Percentiles rank a stretch among this genome's conserved stretches.
Evolutionary conservation across 2,329 filamentous ascomycete genomes (phyloP).

Genomic region (Nothomitra cinnamomea): DNA sequence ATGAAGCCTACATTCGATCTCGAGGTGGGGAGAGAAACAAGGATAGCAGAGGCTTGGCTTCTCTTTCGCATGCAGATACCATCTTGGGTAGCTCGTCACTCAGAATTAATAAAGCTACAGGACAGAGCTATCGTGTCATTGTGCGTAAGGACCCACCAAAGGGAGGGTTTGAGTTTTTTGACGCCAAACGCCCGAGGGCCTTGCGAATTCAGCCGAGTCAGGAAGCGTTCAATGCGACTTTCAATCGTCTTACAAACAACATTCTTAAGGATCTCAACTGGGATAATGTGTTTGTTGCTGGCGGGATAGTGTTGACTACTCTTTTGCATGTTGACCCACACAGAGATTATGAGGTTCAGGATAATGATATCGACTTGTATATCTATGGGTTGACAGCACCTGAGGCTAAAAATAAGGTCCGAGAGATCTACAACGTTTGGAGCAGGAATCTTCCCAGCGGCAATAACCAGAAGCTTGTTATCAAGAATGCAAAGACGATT

Average conservation of each 20-base stretch:
- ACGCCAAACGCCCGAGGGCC: conserved; percentile 11
- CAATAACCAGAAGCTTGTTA: conserved; percentile 9
- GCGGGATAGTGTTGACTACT: conserved; percentile 15
- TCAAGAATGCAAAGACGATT: conserved; percentile 16
- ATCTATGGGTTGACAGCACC: conserved; percentile 15
- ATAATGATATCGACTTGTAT: conserved; percentile 17
- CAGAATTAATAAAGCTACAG: neutral
- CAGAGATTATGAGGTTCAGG: conserved; percentile 10
- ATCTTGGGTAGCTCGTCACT: conserved; percentile 2
- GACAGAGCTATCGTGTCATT: neutral
- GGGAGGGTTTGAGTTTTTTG: conserved; percentile 12
- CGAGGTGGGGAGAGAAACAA: conserved; percentile 2
- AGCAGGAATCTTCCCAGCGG: conserved; percentile 10
- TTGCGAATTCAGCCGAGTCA: conserved; percentile 13
- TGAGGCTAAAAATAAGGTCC: conserved; percentile 15
- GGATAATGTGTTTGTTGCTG: conserved; percentile 16
- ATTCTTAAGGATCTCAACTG: conserved; percentile 16
- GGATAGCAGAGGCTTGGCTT: conserved; percentile 8
- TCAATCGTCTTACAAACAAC: conserved; percentile 14
- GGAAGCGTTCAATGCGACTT: conserved; percentile 12
- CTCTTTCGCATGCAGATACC: conserved; percentile 6
- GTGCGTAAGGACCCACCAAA: conserved; percentile 10
- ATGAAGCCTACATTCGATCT: conserved; percentile 10
- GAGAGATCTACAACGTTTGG: conserved; percentile 16
- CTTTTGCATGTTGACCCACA: conserved; percentile 12